phyloP scores from a whole-genome alignment of 2,329 filamentous ascomycete genomes.

The Leptographium lundbergii region DNA sequence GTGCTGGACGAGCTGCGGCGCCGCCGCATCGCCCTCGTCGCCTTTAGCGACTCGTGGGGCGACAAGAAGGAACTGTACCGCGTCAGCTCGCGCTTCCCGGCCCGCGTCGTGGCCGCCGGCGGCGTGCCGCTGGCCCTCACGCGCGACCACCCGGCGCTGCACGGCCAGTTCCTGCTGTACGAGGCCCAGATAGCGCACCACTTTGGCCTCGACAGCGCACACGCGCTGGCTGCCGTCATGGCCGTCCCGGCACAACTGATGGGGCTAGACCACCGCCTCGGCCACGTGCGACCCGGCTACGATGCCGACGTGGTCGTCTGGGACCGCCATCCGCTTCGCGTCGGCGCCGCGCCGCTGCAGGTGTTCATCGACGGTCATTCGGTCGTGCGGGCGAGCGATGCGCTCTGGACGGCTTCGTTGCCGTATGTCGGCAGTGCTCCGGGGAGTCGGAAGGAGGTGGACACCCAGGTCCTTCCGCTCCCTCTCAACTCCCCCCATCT shows the following conservation, averaged over 20 bases:
- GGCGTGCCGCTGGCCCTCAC: constrained; percentile 23
- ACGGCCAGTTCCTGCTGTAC: constrained; percentile 3
- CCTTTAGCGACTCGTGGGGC: constrained; percentile 27
- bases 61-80: constrained; percentile 30
- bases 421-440: neutral
- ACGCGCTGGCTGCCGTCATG: constrained; percentile 30
- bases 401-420: neutral
- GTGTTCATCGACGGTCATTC: constrained; percentile 33
- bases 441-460: neutral
- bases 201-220: constrained; percentile 26
- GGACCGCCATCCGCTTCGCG: constrained; percentile 32
- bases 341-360: constrained; percentile 31
- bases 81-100: constrained; percentile 24
- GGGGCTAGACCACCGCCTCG: constrained; percentile 12
- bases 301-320: constrained; percentile 38
- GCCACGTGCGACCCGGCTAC: constrained; percentile 29
- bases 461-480: no score
- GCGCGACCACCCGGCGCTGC: constrained; percentile 1
- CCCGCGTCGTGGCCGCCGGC: constrained; percentile 25
- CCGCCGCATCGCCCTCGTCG: constrained; percentile 29
- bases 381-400: constrained; percentile 16
- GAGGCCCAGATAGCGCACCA: constrained; percentile 20
- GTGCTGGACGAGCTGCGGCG: constrained; percentile 25
- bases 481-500: constrained; percentile 11
- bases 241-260: constrained; percentile 29